Evolutionary conservation across 1,139 yeast species (phyloP), one percentile per base, ranked within the genome.

Genomic region (Suhomyces ambrosiae): DNA sequence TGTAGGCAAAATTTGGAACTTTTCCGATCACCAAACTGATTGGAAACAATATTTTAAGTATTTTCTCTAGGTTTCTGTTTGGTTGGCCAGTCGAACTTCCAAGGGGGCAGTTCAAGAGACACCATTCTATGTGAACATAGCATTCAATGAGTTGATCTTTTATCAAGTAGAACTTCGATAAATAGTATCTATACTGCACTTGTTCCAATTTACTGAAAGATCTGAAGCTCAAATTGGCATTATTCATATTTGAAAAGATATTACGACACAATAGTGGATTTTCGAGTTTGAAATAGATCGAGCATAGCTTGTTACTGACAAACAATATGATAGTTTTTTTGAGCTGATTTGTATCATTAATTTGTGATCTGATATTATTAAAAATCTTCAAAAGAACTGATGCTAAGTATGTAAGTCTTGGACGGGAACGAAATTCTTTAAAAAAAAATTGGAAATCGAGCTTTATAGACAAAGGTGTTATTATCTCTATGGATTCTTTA

Each of bases 221-320:
- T 2, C 62, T 51, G 46, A 81, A 71, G 27, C 55, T 58, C 32
- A 82, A 61, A 23, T 70, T 65, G 14, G 87, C 76, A 21, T 80
- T 80, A 48, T 79, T 82, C 66, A 86, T 77, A 54, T 85, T 86
- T 27, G 87, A 76, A 57, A 85, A 84, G 31, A 86, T 85, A 52
- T 84, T 85, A 22, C 85, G 79, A 56, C 94, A 85, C 9, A 84
- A 65, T 38, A 81, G 65, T 3, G 90, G 88, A 33, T 80, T 82
- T 31, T 71, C 76, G 26, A 84, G 70, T 37, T 63, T 66, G 56
- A 82, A 82, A 56, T 86, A 86, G 1, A 80, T 64, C 44, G 74
- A 68, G 56, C 92, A 85, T 29, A 86, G 60, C 35, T 71, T 65
- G 17, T 72, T 72, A 3, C 86, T 82, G 9, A 83, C 66, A 45